Evolutionary conservation across 176 grass and related monocot genomes (phyloP), one percentile per base, ranked within the genome.

Genomic region (Hyparrhenia diplandra): DNA sequence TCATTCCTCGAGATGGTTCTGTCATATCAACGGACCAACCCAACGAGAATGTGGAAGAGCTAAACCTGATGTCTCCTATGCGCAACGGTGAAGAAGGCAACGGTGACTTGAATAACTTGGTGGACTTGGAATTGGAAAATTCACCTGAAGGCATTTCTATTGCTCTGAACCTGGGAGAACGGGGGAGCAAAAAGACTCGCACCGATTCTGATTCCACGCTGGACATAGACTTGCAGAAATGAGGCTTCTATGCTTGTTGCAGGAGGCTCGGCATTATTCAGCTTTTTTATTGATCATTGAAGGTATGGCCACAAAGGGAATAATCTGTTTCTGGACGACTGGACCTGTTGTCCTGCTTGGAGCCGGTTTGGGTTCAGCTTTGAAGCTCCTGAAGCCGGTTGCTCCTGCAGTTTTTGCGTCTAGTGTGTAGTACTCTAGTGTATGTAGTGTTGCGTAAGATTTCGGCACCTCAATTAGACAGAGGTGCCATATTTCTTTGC

Each of bases 11-110:
- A n/a, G 86, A 80, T 1, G 77, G 55, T 73, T 88, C 82, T 14
- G 54, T 65, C 79, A 91, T 84, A 61, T 80, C 79, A 5, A 84
- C 29, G 0, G 86, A 91, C 24, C 51, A 81, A 67, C 60, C 80
- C 31, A 78, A 64, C 16, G 92, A 88, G 41, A 92, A 85, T 27
- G 85, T 97, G 11, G 92, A 92, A 82, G 95, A 94, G 88, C 95
- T 83, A 6, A 97, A 83, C 85, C 77, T 98, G 47, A 95, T 91
- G 85, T 88, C 88, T 10, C 87, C 82, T 2, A 82, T 79, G 35
- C 84, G n/a, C 11, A 79, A 89, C 25, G 63, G 51, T 47, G 82
- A 87, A 62, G 91, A 86, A 60, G 59, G 49, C 57, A 94, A 85
- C 5, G 78, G 75, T 3, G 88, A 81, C 49, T 18, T 83, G 66